Base-by-base conservation (phyloP, 768 basidiomycete genomes). In the Boletus rex-veris region DNA sequence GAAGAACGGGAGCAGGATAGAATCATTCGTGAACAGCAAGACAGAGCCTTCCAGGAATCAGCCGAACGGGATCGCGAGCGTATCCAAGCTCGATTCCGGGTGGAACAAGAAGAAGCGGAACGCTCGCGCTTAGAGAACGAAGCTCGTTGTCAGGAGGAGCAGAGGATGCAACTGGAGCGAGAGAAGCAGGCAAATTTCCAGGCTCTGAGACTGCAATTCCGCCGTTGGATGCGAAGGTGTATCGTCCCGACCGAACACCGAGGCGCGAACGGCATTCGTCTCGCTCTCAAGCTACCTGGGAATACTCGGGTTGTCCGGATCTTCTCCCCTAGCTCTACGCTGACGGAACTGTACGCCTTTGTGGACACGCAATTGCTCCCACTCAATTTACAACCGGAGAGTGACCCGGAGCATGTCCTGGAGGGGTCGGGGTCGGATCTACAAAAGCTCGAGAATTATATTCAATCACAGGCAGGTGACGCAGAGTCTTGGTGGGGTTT, bases 1-100 rank as follows among this genome's bases (percentile, higher is more conserved):
- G 71, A 86, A 58, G 75, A 75, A 45, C 70, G 73, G 2, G 77
- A 78, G 35, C 72, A 71, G 5, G 83, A 88, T 18, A 77, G 92
- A 12, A 71, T 75, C 18, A 64, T 93, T 18, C 79, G 93, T 12
- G 87, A 84, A 26, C 87, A 90, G 61, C 92, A 94, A 61, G 94
- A 96, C 62, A 77, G 80, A 9, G 90, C 90, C 1, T 92, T 91
- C 67, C 72, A 73, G 37, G 83, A 86, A 48, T 77, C 85, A 0
- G 85, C 82, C 2, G 64, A 74, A 36, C 71, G 80, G 6, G 95
- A 97, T 66, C 74, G 78, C 24, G 89, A 87, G 65, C 77, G 85
- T 44, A 83, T 92, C 30, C 74, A 81, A 51, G 75, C 74, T 7
- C 75, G 75, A 41, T 77, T 86, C 42, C 75, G 64, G 12, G 81